Evolutionary conservation across 2,329 filamentous ascomycete species (phyloP).

Genomic region (Tolypocladium inflatum): DNA sequence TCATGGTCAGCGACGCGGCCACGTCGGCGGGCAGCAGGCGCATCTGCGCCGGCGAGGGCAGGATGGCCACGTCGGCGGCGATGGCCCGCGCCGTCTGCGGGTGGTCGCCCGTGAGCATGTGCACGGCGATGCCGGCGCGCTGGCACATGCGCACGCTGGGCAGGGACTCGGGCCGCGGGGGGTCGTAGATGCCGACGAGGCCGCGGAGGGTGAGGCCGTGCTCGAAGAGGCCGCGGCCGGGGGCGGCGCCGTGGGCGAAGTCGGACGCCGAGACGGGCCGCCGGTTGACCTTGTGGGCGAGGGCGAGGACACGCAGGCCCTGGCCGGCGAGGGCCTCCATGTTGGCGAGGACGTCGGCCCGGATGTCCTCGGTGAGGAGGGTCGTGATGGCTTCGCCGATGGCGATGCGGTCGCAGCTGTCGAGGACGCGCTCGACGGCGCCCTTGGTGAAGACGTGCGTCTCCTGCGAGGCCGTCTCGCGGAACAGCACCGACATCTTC

Average conservation of each 20-base stretch:
- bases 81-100: constrained; percentile 56
- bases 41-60: constrained; percentile 35
- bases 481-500: constrained; percentile 66
- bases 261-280: constrained; percentile 21
- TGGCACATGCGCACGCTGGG: constrained; percentile 49
- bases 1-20: constrained; percentile 54
- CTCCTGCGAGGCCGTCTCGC: constrained; percentile 26
- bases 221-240: constrained; percentile 48
- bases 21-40: constrained; percentile 43
- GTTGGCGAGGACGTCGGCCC: constrained; percentile 50
- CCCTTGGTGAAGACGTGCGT: constrained; percentile 50
- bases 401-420: constrained; percentile 46
- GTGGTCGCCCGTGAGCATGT: constrained; percentile 67
- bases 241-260: constrained; percentile 24
- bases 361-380: constrained; percentile 42
- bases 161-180: constrained; percentile 57
- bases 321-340: constrained; percentile 59
- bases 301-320: constrained; percentile 58
- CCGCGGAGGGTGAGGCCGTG: constrained; percentile 57
- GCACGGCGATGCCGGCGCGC: constrained; percentile 52
- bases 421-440: constrained; percentile 59
- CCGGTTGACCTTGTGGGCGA: constrained; percentile 42
- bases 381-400: constrained; percentile 32
- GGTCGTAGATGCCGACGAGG: constrained; percentile 64
- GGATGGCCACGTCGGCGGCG: constrained; percentile 53